These are phyloP conservation scores for Botrytis elliptica DNA, from an alignment of 2,329 filamentous ascomycete species.

Conservation along the genomic window DNA sequence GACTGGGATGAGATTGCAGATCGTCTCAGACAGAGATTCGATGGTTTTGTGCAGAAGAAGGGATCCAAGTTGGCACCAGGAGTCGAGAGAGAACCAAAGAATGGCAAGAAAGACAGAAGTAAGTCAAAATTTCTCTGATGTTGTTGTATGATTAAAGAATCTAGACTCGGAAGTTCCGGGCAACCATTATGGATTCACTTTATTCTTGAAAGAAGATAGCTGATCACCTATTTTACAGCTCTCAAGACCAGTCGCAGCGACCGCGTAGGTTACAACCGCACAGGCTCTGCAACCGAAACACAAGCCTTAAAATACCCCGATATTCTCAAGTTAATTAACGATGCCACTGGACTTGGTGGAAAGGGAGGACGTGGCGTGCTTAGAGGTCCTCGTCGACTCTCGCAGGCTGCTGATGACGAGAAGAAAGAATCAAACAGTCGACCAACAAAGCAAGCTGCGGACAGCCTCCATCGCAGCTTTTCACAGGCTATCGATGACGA, in stretches of 20 bases:
- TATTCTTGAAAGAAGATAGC: background rate
- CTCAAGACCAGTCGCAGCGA: background rate
- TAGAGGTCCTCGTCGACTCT: background rate
- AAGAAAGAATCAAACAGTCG: background rate
- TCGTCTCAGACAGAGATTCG: background rate
- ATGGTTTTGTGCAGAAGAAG: background rate
- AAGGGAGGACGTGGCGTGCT: slow-evolving; percentile 4
- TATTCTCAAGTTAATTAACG: slow-evolving; percentile 1
- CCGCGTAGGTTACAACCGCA: background rate
- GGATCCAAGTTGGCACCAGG: slow-evolving; percentile 12
- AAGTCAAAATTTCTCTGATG: background rate
- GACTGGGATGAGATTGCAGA: slow-evolving; percentile 9
- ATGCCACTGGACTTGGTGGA: background rate
- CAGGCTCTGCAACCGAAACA: slow-evolving; percentile 2
- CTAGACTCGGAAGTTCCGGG: background rate
- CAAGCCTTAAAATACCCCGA: slow-evolving; percentile 10
- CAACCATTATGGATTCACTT: background rate
- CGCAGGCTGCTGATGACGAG: background rate
- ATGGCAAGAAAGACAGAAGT: slow-evolving; percentile 5
- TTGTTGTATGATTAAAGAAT: background rate
- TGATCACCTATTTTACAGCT: background rate
- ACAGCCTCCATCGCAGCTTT: background rate
- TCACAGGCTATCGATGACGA: background rate
- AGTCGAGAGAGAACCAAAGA: background rate
- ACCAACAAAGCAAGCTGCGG: background rate